These are phyloP conservation scores for Phytophthora hibernalis DNA, from an alignment of 352 stramenopile genomes.

Conservation along the genomic window DNA sequence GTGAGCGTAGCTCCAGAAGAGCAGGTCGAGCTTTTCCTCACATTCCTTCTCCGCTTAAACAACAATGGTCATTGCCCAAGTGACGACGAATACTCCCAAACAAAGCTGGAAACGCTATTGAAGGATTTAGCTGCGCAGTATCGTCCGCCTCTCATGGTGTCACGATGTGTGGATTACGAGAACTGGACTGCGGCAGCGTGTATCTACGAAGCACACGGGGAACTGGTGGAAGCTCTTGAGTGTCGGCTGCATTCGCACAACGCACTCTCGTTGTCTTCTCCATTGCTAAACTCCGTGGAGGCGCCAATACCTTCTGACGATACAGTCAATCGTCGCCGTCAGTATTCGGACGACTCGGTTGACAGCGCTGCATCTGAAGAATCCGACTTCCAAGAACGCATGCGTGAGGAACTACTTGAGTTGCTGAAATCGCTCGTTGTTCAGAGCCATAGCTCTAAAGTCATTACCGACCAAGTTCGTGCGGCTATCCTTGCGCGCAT, in stretches of 20 bases:
- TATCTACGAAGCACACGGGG: conserved; percentile 82
- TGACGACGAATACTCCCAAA: conserved; percentile 51
- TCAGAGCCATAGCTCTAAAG: conserved; percentile 40
- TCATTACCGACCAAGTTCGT: conserved; percentile 51
- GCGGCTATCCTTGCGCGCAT: conserved; percentile 80
- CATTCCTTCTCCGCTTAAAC: conserved; percentile 72
- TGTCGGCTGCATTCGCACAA: conserved; percentile 80
- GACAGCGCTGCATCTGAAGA: conserved; percentile 40
- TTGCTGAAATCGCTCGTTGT: conserved; percentile 74
- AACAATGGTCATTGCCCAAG: conserved; percentile 9
- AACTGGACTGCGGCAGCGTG: conserved; percentile 84
- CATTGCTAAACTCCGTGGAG: conserved; percentile 1
- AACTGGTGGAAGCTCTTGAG: conserved; percentile 86
- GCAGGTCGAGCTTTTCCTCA: conserved; percentile 80
- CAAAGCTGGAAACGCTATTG: conserved; percentile 58
- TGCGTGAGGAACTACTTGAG: conserved; percentile 68
- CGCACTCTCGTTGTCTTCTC: conserved; percentile 14
- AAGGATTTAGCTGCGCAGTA: conserved; percentile 70
- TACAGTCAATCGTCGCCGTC: conserved; percentile 36
- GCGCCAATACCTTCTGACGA: conserved; percentile 7
- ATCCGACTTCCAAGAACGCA: conserved; percentile 58
- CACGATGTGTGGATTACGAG: conserved; percentile 81
- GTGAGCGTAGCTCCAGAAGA: conserved; percentile 54
- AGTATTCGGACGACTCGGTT: conserved; percentile 38
- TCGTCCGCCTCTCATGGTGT: conserved; percentile 76